Base-by-base conservation (phyloP, 192 early-diverging fungal species). In the Coemansia asiatica region DNA sequence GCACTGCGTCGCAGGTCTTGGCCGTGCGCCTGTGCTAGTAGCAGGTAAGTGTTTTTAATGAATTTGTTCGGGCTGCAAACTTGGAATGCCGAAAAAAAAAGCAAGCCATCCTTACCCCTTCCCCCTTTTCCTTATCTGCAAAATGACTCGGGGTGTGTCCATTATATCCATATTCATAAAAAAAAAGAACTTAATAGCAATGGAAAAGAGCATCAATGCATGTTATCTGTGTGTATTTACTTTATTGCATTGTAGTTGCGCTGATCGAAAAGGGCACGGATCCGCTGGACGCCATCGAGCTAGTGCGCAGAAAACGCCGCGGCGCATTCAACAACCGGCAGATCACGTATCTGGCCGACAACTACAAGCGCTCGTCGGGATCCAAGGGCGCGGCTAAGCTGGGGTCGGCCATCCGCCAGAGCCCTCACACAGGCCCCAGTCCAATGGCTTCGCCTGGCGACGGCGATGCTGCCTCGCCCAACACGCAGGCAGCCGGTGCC, bases 1-100 rank as follows among this genome's bases (percentile, higher is more conserved):
- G 6, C 95, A 98, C 68, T 98, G 95, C 70, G 95, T 98, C 21
- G 94, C 95, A 5, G 95, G 95, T 26, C 85, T 98, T 6, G 95
- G 95, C 6, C 90, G 96, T 25, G 96, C 96, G 4, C 96, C 96
- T 1, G 90, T 95, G 18, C 82, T 99, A 10, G 95, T 92, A 9
- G 90, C 91, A 0, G 67, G 74, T 75, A 69, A 66, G 74, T 61
- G 12, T 35, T 31, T 27, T n/a, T n/a, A n/a, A n/a, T n/a, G n/a
- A n/a, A n/a, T n/a, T n/a, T n/a, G n/a, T n/a, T n/a, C n/a, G n/a
- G n/a, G n/a, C n/a, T n/a, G n/a, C n/a, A n/a, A n/a, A n/a, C n/a
- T n/a, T n/a, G n/a, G n/a, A n/a, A n/a, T n/a, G n/a, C n/a, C n/a
- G n/a, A n/a, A n/a, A 54, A 50, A 50, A 50, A 16, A 50, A 50